Base-by-base conservation (phyloP, 345 rosid species). In the Anacardium occidentale region DNA sequence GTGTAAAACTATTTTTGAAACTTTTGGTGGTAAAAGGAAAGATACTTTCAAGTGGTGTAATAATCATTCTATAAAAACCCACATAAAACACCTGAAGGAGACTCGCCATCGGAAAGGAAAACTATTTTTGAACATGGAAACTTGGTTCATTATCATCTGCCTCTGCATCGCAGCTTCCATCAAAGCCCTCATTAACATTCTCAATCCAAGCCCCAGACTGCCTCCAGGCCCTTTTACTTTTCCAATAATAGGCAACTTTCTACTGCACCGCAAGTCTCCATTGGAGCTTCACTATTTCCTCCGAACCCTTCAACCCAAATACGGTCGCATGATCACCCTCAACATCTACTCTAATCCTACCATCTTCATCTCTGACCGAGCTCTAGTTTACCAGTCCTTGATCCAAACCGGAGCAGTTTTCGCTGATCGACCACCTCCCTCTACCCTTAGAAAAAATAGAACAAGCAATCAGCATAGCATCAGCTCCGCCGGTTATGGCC, bases 301-400 rank as follows among this genome's bases (percentile, higher is more conserved):
- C 11, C 17, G 53, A n/a, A 12, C 44, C 2, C 44, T 70, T 63
- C 55, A 44, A 5, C 18, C 53, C 53, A 58, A 26, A 17, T 24
- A 32, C 26, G 73, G 73, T 20, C 63, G 53, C 11, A 40, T 64
- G 13, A 42, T 64, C 68, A 64, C 54, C 7, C 17, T 65, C 69
- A 26, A 13, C 37, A 26, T 58, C 0, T 20, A 32, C 22, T 58
- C 54, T 44, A 63, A 32, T 20, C 55, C 73, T 14, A 10, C 20
- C 25, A 63, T 63, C 20, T 63, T 63, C 48, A n/a, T 63, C 10
- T 45, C 52, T 21, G 42, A 37, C 42, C 42, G 42, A 37, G 42
- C 8, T 37, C 42, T 37, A 37, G 42, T 8, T 37, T 1, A 37
- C 42, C 42, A 37, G 8, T 7, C 42, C 42, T 37, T 37, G 42